Percentiles rank a stretch among this genome's conserved stretches.
phyloP scores from a whole-genome alignment of 495 filamentous ascomycete species.

The Xylaria palmicola region DNA sequence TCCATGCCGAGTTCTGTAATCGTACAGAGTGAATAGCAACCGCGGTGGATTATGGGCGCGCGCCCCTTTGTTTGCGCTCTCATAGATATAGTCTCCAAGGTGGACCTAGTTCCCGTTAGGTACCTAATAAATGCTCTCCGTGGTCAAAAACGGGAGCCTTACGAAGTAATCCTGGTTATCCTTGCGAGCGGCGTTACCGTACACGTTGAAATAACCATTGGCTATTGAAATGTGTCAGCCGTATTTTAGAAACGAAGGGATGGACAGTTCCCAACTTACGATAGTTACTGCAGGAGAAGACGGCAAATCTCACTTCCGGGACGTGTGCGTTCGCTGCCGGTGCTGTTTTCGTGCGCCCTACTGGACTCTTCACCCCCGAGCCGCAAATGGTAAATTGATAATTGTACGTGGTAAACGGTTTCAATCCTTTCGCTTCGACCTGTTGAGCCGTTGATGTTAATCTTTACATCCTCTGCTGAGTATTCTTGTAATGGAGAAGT shows the following conservation, averaged over 20 bases:
- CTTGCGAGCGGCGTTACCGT: conserved; percentile 63
- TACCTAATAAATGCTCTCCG: neutral
- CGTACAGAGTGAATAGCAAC: conserved; percentile 45
- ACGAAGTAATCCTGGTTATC: conserved; percentile 64
- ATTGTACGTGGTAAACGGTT: conserved; percentile 61
- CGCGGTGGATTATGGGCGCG: conserved; percentile 25
- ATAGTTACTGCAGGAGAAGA: conserved; percentile 59
- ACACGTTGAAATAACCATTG: conserved; percentile 60
- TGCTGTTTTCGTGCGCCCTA: conserved; percentile 57
- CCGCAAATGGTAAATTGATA: conserved; percentile 58
- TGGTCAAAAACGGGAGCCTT: neutral
- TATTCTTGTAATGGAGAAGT: neutral
- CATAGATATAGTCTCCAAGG: conserved; percentile 70
- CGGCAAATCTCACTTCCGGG: conserved; percentile 47
- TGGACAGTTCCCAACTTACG: conserved; percentile 34
- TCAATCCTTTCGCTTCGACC: conserved; percentile 59
- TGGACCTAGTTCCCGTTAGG: conserved; percentile 39
- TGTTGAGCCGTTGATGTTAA: conserved; percentile 18
- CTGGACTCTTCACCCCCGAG: conserved; percentile 41
- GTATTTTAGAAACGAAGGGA: neutral
- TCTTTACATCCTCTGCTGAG: neutral
- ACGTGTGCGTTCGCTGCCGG: conserved; percentile 43
- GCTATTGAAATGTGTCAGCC: conserved; percentile 25
- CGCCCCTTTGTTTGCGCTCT: conserved; percentile 39
- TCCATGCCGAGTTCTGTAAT: conserved; percentile 54